Evolutionary conservation across 169 alveolate species (phyloP).

Genomic region (Plasmodium yoelii): DNA sequence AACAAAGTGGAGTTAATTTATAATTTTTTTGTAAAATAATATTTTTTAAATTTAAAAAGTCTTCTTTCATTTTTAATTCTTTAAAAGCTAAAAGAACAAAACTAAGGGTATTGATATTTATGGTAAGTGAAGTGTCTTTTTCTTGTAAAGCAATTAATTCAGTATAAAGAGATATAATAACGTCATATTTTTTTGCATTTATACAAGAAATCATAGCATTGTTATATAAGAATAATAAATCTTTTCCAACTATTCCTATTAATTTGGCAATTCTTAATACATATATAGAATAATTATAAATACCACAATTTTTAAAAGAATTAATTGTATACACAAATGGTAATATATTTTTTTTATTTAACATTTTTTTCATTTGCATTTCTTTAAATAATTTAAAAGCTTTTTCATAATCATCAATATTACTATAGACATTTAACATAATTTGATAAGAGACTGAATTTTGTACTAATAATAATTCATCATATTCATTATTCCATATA

Average conservation of each 20-base stretch:
- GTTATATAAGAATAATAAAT: slow-evolving; percentile 51
- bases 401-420: slow-evolving; percentile 60
- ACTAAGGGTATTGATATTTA: slow-evolving; percentile 49
- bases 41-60: slow-evolving; percentile 53
- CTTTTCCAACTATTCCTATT: slow-evolving; percentile 1
- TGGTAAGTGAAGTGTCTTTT: slow-evolving; percentile 28
- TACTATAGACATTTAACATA: slow-evolving; percentile 35
- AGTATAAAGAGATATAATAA: slow-evolving; percentile 62
- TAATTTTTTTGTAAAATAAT: slow-evolving; percentile 67
- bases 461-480: slow-evolving; percentile 46
- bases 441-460: slow-evolving; percentile 42
- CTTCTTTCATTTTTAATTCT: slow-evolving; percentile 65
- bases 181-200: slow-evolving; percentile 58
- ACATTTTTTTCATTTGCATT: slow-evolving; percentile 68
- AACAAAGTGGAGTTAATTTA: slow-evolving; percentile 68
- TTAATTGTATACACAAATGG: slow-evolving; percentile 64
- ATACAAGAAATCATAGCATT: slow-evolving; percentile 55
- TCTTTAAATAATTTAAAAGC: slow-evolving; percentile 72
- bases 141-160: slow-evolving; percentile 59
- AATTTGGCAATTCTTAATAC: slow-evolving; percentile 66
- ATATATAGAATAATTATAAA: slow-evolving; percentile 61
- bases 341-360: slow-evolving; percentile 37
- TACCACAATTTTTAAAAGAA: slow-evolving; percentile 71
- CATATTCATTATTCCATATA: slow-evolving; percentile 74
- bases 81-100: slow-evolving; percentile 73